Evolutionary conservation across 768 basidiomycete genomes (phyloP).

Genomic region (Lactarius pseudohatsudake): DNA sequence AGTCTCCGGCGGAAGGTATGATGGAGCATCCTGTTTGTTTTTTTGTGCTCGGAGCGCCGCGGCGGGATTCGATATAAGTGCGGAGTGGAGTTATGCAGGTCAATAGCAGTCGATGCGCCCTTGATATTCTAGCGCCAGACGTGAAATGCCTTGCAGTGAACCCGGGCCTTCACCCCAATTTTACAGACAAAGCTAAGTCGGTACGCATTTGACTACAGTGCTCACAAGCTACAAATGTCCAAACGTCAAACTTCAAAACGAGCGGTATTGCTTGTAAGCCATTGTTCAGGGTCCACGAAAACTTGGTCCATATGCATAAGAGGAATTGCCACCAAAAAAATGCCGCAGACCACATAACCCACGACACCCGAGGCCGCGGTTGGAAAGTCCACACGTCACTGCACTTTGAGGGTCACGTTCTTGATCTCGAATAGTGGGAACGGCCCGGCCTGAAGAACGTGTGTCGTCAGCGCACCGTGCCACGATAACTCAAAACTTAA

Average conservation of each 20-base stretch:
- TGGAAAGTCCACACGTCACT: neutral
- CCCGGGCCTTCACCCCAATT: neutral
- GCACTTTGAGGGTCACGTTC: constrained; percentile 19
- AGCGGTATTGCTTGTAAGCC: neutral
- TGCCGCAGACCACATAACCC: neutral
- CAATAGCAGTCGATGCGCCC: neutral
- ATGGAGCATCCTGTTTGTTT: too few relatives aligned
- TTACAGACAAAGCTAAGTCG: neutral
- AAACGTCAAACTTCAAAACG: neutral
- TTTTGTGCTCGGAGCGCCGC: neutral
- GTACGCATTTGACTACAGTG: neutral
- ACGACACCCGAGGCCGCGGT: neutral
- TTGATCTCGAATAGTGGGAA: constrained; percentile 9
- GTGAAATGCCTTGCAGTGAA: neutral
- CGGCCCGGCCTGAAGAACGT: constrained; percentile 15
- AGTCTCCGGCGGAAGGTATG: too few relatives aligned
- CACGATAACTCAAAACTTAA: neutral
- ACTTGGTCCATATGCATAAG: neutral
- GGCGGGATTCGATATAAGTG: neutral
- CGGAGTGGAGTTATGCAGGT: neutral
- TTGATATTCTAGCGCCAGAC: neutral
- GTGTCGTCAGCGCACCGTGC: neutral
- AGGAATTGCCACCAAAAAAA: neutral
- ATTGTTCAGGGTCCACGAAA: neutral
- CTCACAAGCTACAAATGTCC: neutral